A percentile compares a stretch with the other conserved stretches of the same genome.
phyloP scores from a whole-genome alignment of 106 monocot genomes.

The Acorus calamus region DNA sequence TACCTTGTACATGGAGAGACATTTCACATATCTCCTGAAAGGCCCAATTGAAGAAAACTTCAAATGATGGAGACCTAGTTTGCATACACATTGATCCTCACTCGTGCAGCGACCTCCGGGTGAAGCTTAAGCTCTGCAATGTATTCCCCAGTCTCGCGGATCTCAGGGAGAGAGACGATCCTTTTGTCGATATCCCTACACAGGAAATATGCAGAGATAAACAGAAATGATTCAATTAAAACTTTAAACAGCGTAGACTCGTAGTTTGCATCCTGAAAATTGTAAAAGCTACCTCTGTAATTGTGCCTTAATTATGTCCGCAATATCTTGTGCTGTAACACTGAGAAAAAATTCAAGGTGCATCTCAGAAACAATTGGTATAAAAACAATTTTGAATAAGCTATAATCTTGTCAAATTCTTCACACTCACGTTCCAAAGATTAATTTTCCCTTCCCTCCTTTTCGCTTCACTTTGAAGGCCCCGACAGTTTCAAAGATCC shows the following conservation, averaged over 20 bases:
- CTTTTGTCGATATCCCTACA: constrained; percentile 74
- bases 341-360: constrained; percentile 19
- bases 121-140: constrained; percentile 89
- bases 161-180: constrained; percentile 73
- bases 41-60: not conserved
- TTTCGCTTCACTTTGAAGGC: constrained; percentile 90
- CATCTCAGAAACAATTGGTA: not conserved
- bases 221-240: not conserved
- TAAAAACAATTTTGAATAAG: not conserved
- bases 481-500: constrained; percentile 68
- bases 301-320: constrained; percentile 93
- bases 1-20: too few species aligned
- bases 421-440: constrained; percentile 68
- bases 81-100: constrained; percentile 62
- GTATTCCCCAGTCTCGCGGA: constrained; percentile 86
- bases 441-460: constrained; percentile 79
- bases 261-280: not conserved
- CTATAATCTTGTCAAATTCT: not conserved
- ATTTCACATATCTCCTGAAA: too few species aligned
- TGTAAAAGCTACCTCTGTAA: constrained; percentile 45
- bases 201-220: not conserved
- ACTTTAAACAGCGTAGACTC: too few species aligned
- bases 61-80: constrained; percentile 25
- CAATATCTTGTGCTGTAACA: constrained; percentile 87
- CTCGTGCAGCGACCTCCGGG: constrained; percentile 73